A percentile compares a stretch with the other conserved stretches of the same genome.
These are phyloP conservation scores for Boletus rubroflammeus DNA, from an alignment of 768 basidiomycete species.

Conservation along the genomic window DNA sequence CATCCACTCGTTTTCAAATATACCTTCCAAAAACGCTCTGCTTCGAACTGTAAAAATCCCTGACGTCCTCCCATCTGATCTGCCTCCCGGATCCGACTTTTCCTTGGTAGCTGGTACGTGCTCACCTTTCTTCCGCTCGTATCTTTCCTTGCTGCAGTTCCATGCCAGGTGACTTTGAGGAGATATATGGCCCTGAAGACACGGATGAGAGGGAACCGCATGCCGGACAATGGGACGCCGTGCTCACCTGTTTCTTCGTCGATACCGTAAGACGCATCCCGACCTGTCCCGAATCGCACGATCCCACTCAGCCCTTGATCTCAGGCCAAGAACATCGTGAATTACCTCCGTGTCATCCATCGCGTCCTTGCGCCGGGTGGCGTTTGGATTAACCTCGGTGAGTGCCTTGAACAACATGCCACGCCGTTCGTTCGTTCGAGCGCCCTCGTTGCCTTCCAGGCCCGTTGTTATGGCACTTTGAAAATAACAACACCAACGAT, in stretches of 20 bases:
- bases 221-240: constrained; percentile 78
- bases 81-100: constrained; percentile 65
- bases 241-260: constrained; percentile 95
- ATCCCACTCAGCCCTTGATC: not conserved
- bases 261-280: constrained; percentile 63
- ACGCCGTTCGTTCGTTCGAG: not conserved
- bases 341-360: constrained; percentile 86
- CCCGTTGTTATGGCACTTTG: constrained; percentile 95
- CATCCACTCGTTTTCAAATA: constrained; percentile 89
- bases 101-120: constrained; percentile 79
- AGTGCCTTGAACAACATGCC: not conserved
- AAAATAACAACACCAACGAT: constrained; percentile 80
- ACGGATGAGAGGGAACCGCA: constrained; percentile 59
- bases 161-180: constrained; percentile 80
- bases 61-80: constrained; percentile 74
- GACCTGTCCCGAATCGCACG: not conserved
- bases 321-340: constrained; percentile 88
- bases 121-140: not conserved
- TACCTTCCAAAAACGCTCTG: constrained; percentile 53
- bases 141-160: not conserved
- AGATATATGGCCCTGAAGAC: constrained; percentile 69
- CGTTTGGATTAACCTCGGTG: constrained; percentile 83
- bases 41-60: constrained; percentile 72
- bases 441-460: constrained; percentile 40
- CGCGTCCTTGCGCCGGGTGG: constrained; percentile 80